A percentile compares a stretch with the other conserved stretches of the same genome.
These are phyloP conservation scores for Solanum hybrid DNA, from an alignment of 305 asterid genomes.

Conservation along the genomic window DNA sequence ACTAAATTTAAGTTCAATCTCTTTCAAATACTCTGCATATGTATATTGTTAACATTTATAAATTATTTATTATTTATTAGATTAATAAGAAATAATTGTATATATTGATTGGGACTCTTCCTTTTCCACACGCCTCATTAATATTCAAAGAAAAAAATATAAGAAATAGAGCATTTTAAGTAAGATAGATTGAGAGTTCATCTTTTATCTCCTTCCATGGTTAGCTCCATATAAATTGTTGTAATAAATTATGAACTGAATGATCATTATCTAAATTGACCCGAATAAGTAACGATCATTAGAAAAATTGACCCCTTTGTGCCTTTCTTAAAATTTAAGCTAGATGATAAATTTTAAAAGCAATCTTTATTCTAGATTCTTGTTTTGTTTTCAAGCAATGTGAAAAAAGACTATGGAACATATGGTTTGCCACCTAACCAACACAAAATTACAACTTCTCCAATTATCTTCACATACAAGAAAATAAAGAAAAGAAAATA, in stretches of 20 bases:
- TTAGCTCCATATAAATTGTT: background rate
- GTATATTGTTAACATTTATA: background rate
- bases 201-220: background rate
- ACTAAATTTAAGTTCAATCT: background rate
- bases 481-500: background rate
- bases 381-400: background rate
- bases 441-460: background rate
- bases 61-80: background rate
- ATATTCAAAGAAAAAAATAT: background rate
- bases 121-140: background rate
- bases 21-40: background rate
- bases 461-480: background rate
- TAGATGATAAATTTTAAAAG: background rate
- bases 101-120: background rate
- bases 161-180: background rate
- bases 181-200: background rate
- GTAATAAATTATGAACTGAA: background rate
- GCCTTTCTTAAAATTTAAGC: background rate
- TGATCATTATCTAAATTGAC: background rate
- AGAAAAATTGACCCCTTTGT: background rate
- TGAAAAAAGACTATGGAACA: background rate
- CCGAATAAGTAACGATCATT: background rate
- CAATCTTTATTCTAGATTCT: background rate
- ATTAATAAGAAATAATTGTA: background rate
- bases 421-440: background rate